A percentile compares a stretch with the other conserved stretches of the same genome.
These are phyloP conservation scores for Penicillium macrosclerotiorum DNA, from an alignment of 495 filamentous ascomycete genomes.

Conservation along the genomic window DNA sequence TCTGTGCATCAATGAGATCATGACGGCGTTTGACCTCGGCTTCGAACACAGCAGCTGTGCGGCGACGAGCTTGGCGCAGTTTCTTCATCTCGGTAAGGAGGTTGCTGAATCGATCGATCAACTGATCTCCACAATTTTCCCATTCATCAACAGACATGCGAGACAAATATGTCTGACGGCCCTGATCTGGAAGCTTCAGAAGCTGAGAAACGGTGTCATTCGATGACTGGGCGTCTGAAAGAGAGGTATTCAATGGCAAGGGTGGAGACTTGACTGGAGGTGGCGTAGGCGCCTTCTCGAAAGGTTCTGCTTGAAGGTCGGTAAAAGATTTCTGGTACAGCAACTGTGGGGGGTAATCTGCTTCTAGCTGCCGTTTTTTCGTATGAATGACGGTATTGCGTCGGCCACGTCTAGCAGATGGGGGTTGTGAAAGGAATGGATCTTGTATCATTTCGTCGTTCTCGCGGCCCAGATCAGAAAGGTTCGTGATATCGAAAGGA, in stretches of 20 bases:
- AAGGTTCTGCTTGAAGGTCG: constrained; percentile 45
- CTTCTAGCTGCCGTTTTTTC: constrained; percentile 36
- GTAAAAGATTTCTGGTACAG: constrained; percentile 42
- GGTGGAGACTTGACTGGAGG: constrained; percentile 19
- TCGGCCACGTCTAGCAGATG: constrained; percentile 8
- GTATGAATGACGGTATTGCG: constrained; percentile 24
- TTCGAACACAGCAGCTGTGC: constrained; percentile 65
- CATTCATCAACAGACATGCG: constrained; percentile 68
- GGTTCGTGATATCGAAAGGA: constrained; percentile 35
- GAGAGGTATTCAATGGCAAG: constrained; percentile 13
- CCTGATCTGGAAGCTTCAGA: constrained; percentile 28
- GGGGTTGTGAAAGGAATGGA: constrained; percentile 27
- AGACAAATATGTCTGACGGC: constrained; percentile 62
- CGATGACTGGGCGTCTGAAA: constrained; percentile 12
- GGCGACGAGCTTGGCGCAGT: constrained; percentile 62
- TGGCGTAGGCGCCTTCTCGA: constrained; percentile 36
- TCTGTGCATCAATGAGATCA: constrained; percentile 36
- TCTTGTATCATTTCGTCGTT: constrained; percentile 34
- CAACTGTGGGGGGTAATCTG: constrained; percentile 43
- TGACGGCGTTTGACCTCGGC: constrained; percentile 58
- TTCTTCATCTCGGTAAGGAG: constrained; percentile 63
- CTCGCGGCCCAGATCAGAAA: constrained; percentile 31
- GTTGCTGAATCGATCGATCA: constrained; percentile 65
- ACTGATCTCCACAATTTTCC: constrained; percentile 80
- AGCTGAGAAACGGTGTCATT: constrained; percentile 32